Base-by-base conservation (phyloP, 345 rosid genomes). In the Camelina laxa region DNA sequence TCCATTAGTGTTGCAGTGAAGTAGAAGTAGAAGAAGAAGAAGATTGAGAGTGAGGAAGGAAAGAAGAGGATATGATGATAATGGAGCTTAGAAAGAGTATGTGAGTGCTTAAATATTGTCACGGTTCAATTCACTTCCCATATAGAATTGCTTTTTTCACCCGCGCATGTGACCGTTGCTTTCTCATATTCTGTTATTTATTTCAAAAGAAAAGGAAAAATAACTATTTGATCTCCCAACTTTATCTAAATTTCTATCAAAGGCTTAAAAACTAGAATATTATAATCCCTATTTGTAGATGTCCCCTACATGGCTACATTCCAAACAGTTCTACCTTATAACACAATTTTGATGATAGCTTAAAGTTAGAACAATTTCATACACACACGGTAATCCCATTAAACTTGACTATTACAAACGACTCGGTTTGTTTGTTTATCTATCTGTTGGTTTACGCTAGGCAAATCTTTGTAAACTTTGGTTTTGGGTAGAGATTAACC, bases 131-230 rank as follows among this genome's bases (percentile, higher is more conserved):
- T 67, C 75, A 61, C 47, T 61, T 60, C 63, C 44, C 0, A 55
- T 36, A 72, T 38, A 72, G 81, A 78, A 72, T 67, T 78, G 69
- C 74, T 24, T 76, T 73, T 50, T 66, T 39, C 72, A 72, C 78
- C 68, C 70, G 75, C 67, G 74, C 88, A 70, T 83, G 86, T 82
- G 87, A 88, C 86, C 88, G 87, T 88, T 88, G 35, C 67, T 74
- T 74, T 78, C 56, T 77, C 71, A 19, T 54, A 49, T 50, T 77
- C 77, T 59, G 69, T 71, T 77, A 71, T 57, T 31, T n/a, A n/a
- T 72, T 59, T 45, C 19, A 27, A 60, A 33, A 4, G 38, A 53
- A 53, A 12, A 36, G 0, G 5, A 55, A 9, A 27, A 9, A 27
- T 19, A 61, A 10, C 30, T 14, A 15, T 47, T 67, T 50, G 20